Conservation (phyloP, 805 yeast genomes). For the Suhomyces prunicola region DNA sequence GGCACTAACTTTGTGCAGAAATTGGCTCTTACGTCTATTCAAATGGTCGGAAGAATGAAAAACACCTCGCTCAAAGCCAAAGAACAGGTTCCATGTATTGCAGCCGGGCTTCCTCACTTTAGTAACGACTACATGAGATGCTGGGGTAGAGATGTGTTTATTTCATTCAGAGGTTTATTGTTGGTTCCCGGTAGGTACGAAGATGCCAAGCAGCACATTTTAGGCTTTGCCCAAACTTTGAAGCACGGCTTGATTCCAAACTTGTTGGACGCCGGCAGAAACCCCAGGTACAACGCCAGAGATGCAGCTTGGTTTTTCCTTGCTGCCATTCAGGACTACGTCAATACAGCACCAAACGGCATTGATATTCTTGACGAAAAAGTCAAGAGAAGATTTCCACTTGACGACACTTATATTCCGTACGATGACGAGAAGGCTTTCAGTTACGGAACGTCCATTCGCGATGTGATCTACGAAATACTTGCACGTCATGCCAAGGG, state of each 20-base stretch:
- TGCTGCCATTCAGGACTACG: slow-evolving; percentile 85
- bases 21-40: slow-evolving; percentile 77
- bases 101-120: slow-evolving; percentile 97
- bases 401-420: slow-evolving; percentile 75
- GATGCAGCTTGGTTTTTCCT: slow-evolving; percentile 96
- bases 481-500: slow-evolving; percentile 87
- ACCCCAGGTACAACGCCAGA: slow-evolving; percentile 93
- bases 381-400: slow-evolving; percentile 82
- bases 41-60: slow-evolving; percentile 74
- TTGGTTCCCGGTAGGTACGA: slow-evolving; percentile 74
- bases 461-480: slow-evolving; percentile 80
- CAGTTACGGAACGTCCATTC: slow-evolving; percentile 62
- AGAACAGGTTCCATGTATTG: slow-evolving; percentile 66
- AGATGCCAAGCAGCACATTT: slow-evolving; percentile 76
- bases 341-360: slow-evolving; percentile 66
- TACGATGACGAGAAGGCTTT: slow-evolving; percentile 74
- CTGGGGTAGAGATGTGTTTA: slow-evolving; percentile 97
- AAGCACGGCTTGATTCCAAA: slow-evolving; percentile 96
- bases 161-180: slow-evolving; percentile 78
- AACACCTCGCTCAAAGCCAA: slow-evolving; percentile 74
- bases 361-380: slow-evolving; percentile 60
- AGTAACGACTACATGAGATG: slow-evolving; percentile 90
- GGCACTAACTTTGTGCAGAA: slow-evolving; percentile 76
- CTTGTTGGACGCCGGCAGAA: slow-evolving; percentile 84
- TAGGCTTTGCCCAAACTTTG: slow-evolving; percentile 84